Base-by-base conservation (phyloP, 73 alveolate species). In the Stentor roeselii region DNA sequence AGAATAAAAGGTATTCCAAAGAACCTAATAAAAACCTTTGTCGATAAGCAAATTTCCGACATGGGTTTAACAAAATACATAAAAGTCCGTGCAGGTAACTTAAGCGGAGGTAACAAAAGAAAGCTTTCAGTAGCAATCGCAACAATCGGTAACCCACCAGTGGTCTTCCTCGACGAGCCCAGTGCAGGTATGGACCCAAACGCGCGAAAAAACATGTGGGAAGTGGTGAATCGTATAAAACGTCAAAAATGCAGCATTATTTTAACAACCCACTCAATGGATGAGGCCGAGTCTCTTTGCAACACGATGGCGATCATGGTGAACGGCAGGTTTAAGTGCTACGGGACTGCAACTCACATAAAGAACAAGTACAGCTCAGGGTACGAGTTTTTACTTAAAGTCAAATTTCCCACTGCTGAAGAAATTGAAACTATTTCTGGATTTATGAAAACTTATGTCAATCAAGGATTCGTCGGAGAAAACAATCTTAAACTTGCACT, bases 41-140 rank as follows among this genome's bases (percentile, higher is more conserved):
- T 95, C 27, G 36, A 39, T 42, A 91, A 90, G 36, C 92, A 86
- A 87, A 78, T 94, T 35, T 85, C 87, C 15, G 91, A 86, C 60
- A 87, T 95, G 93, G 92, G 92, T 75, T 87, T 96, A 14, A 75
- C 84, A 2, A 86, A 85, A 84, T 96, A 90, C 83, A 83, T 86
- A 2, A 78, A 91, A 34, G 92, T 88, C 84, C 59, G 85, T 60
- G 98, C 99, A 21, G 98, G 99, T 40, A 83, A 93, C 30, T 82
- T 97, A 3, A 91, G 98, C 32, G 99, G 99, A 80, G 99, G 99
- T 11, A 97, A 97, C 86, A 96, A 97, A 86, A 74, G 99, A 59
- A 97, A 97, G 90, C 93, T 97, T 21, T 96, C 97, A 34, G 99
- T 96, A 3, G 99, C 99, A 15, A 97, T 96, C 35, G 97, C 99